phyloP scores from a whole-genome alignment of 1,139 yeast species.

The Lodderomyces margitis region DNA sequence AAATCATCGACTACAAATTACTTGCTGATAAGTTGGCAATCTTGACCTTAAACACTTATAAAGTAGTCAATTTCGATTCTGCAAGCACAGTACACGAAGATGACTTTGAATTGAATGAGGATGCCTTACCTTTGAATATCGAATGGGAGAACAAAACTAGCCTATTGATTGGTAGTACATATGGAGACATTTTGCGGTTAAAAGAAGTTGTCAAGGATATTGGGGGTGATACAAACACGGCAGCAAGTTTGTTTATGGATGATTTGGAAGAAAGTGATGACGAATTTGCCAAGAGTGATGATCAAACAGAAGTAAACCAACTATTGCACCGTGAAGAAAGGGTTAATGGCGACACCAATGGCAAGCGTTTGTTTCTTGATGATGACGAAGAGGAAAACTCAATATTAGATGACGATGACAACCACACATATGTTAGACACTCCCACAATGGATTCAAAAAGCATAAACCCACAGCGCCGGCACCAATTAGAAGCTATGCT shows the following conservation, averaged over 20 bases:
- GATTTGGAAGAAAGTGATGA: constrained; percentile 22
- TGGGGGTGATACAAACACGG: constrained; percentile 22
- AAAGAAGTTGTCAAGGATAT: constrained; percentile 27
- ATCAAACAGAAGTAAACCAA: constrained; percentile 18
- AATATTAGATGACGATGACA: constrained; percentile 26
- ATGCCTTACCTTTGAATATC: constrained; percentile 15
- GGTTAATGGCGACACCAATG: constrained; percentile 17
- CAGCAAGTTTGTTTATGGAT: constrained; percentile 24
- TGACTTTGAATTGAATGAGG: constrained; percentile 15
- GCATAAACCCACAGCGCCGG: constrained; percentile 5
- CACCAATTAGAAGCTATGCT: background rate
- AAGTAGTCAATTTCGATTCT: constrained; percentile 13
- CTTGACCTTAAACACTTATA: constrained; percentile 14
- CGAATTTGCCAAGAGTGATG: constrained; percentile 20
- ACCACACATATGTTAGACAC: no score
- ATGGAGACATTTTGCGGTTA: constrained; percentile 48
- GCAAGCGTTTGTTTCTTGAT: constrained; percentile 13
- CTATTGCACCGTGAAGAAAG: background rate
- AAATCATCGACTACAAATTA: constrained; percentile 15
- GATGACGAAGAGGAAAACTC: constrained; percentile 18
- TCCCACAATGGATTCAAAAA: constrained; percentile 18
- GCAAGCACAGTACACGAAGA: constrained; percentile 11
- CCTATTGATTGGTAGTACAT: constrained; percentile 51
- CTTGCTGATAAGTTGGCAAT: constrained; percentile 13
- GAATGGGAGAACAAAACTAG: constrained; percentile 15